Base-by-base conservation (phyloP, 129 eudicot species). In the Centrapalus pauciflorus region DNA sequence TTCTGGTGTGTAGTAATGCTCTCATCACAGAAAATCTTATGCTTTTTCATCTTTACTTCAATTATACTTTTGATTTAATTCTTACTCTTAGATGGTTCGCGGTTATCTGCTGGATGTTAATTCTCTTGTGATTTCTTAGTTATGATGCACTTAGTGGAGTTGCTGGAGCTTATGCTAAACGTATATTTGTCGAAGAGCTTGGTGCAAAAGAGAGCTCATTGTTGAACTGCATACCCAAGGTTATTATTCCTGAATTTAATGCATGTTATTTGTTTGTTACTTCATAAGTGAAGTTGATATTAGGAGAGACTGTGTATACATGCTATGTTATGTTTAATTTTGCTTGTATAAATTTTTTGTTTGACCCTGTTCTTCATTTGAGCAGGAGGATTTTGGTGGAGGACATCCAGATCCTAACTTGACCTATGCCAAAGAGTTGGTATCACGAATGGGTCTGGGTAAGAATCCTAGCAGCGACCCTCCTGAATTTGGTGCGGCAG, bases 351-450 rank as follows among this genome's bases (percentile, higher is more conserved):
- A 17, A 14, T 46, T 46, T 4, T 46, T 3, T 46, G 10, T 45
- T 5, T 6, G 19, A 61, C 51, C 61, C 5, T 46, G 6, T 52
- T 13, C 13, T 17, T 10, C 25, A n/a, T 55, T 33, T 41, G 40
- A 54, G 69, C 77, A 87, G 90, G 95, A 87, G 60, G 95, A 87
- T 54, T 87, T 87, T 83, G 95, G 95, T 41, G 95, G 95, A 71
- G 87, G 95, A 29, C 95, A 87, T 75, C 95, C 95, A 28, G 95
- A 87, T 87, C 87, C 95, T 65, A 87, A 87, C 61, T 74, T 87
- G 50, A 83, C 95, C 45, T 87, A 87, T 67, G 95, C 95, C 48
- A 83, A 87, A 71, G 95, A 87, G 81, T 75, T 87, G 57, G 95
- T 87, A 65, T 78, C 71, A 41, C 81, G 90, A 23, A 83, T 87